A percentile compares a stretch with the other conserved stretches of the same genome.
Evolutionary conservation across 83 land plant genomes (phyloP).

Genomic region (Thuja plicata): DNA sequence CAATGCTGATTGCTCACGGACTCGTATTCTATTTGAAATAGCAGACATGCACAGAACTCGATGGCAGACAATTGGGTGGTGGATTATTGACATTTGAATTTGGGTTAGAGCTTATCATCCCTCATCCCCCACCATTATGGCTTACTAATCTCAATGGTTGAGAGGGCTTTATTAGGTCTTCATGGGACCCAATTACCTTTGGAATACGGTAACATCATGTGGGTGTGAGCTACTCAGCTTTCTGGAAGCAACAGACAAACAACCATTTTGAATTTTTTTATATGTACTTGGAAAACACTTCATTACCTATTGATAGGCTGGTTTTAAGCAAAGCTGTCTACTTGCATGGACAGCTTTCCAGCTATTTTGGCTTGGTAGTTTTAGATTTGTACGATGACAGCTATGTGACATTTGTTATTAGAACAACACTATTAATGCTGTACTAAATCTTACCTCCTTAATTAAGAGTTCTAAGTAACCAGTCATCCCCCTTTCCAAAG

Average conservation of each 20-base stretch:
- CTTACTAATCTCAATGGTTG: neutral
- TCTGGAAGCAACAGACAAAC: neutral
- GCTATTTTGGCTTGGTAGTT: neutral
- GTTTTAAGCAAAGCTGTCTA: neutral
- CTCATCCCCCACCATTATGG: neutral
- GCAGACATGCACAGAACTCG: neutral
- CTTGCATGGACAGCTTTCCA: neutral
- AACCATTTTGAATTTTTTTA: neutral
- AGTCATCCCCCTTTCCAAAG: too few species aligned
- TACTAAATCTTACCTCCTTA: too few species aligned
- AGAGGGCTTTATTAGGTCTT: neutral
- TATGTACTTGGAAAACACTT: neutral
- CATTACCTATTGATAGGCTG: neutral
- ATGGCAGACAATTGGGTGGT: neutral
- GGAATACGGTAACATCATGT: neutral
- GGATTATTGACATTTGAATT: neutral
- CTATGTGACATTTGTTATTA: too few species aligned
- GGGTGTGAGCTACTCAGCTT: neutral
- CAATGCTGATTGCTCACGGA: neutral
- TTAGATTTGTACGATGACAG: too few species aligned
- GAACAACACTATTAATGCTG: too few species aligned
- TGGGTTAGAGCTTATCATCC: neutral
- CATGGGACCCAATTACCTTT: neutral
- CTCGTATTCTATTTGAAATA: conserved; percentile 5
- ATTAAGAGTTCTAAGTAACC: too few species aligned